Conservation (phyloP, 2,329 filamentous ascomycete genomes). For the Zasmidium cellare region DNA sequence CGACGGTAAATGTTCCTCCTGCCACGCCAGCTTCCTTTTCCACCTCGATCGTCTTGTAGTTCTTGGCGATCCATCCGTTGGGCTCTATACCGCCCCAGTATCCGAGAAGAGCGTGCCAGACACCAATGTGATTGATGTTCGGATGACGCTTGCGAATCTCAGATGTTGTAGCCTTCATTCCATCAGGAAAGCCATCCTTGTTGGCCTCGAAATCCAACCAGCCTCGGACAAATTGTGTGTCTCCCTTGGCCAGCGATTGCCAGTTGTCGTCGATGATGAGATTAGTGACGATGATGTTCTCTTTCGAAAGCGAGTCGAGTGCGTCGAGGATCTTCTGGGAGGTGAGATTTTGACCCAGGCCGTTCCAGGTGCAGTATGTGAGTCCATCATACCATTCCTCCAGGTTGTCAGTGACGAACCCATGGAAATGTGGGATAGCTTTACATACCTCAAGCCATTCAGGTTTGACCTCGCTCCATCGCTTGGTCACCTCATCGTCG, state of each 20-base stretch:
- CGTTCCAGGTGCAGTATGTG: constrained; percentile 97
- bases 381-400: constrained; percentile 69
- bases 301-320: constrained; percentile 67
- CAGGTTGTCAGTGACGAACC: neutral
- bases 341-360: constrained; percentile 77
- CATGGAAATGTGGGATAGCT: constrained; percentile 35
- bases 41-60: constrained; percentile 71
- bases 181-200: constrained; percentile 72
- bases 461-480: constrained; percentile 50
- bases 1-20: constrained; percentile 68
- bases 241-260: constrained; percentile 70
- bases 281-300: constrained; percentile 75
- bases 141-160: constrained; percentile 68
- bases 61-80: constrained; percentile 68
- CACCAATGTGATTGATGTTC: constrained; percentile 77
- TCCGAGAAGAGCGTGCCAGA: constrained; percentile 87
- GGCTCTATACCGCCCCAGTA: constrained; percentile 92
- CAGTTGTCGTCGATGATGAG: constrained; percentile 98
- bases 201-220: constrained; percentile 90
- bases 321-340: constrained; percentile 77
- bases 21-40: constrained; percentile 57
- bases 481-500: constrained; percentile 46
- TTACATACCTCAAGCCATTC: constrained; percentile 82
- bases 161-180: constrained; percentile 69
- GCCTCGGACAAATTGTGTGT: constrained; percentile 52